Base-by-base conservation (phyloP, 2,329 filamentous ascomycete genomes). In the Aotearoamyces nothofagi region DNA sequence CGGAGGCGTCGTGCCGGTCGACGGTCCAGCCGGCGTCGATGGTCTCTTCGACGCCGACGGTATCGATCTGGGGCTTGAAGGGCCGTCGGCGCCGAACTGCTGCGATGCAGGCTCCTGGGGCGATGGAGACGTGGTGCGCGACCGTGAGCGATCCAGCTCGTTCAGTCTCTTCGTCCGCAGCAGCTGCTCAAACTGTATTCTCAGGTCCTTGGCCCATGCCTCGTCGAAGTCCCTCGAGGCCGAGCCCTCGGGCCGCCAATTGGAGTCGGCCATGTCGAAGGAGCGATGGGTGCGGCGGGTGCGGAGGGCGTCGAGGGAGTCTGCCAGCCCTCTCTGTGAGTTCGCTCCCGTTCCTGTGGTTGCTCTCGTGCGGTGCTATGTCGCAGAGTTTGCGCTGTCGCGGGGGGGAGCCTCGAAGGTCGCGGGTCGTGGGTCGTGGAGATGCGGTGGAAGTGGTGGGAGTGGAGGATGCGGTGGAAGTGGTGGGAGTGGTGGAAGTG, bases 161-260 rank as follows among this genome's bases (percentile, higher is more conserved):
- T 82, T 86, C 62, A 93, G 73, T 52, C 84, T 72, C 60, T 81
- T 86, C 33, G 80, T 83, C 51, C 81, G 78, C 47, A 96, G 65
- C 35, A 92, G 61, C 39, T 84, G 78, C 51, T 92, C 82, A 53
- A 94, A 94, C 47, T 83, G 78, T 44, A 78, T 60, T 29, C 80
- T 77, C 44, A 96, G 60, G 34, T 84, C 80, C 44, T 71, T 66
- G 15, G 84, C 82, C 73, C 76, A 81, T 46, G 69, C 66, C 47
- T 84, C 78, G 47, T 77, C 76, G 44, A 70, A 44, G 8, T 48
- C 39, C 4, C 36, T 35, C 17, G 27, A 30, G 22, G 7, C 27
- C n/a, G n/a, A 15, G 9, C 22, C 24, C 15, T 24, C 30, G 14
- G 29, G 15, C 16, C 23, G 42, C 22, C 34, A 31, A 15, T 31